phyloP scores from a whole-genome alignment of 1,284 basidiomycete species.

The Boletus semigastroideus region DNA sequence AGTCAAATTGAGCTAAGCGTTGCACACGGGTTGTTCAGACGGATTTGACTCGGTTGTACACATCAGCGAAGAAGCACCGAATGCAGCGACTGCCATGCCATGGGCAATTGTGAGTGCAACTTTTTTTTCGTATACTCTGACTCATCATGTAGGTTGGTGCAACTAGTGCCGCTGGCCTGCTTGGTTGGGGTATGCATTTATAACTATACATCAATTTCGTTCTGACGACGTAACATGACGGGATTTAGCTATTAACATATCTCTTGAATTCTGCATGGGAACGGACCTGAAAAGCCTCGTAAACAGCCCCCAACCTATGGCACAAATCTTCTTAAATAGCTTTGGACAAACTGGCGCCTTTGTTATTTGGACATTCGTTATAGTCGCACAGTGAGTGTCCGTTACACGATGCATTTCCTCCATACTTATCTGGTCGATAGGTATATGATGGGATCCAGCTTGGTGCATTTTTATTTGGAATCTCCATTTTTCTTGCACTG shows the following conservation, averaged over 20 bases:
- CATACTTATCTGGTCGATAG: not conserved
- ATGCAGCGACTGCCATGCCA: constrained; percentile 70
- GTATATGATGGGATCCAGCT: constrained; percentile 57
- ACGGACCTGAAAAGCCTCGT: constrained; percentile 56
- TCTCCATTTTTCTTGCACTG: not conserved
- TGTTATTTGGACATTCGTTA: constrained; percentile 63
- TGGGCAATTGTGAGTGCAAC: constrained; percentile 57
- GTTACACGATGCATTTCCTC: not conserved
- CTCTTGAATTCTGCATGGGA: constrained; percentile 66
- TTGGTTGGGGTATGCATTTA: constrained; percentile 62
- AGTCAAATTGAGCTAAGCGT: not conserved
- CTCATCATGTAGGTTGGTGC: constrained; percentile 40
- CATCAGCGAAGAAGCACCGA: constrained; percentile 75
- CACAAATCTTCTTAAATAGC: constrained; percentile 64
- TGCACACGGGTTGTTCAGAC: constrained; percentile 27
- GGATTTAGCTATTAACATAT: constrained; percentile 52
- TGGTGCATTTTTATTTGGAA: constrained; percentile 40
- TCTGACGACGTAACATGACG: not conserved
- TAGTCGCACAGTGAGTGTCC: constrained; percentile 58
- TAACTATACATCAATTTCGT: not conserved
- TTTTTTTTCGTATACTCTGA: not conserved
- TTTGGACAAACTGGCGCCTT: constrained; percentile 65
- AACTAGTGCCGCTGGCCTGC: constrained; percentile 54
- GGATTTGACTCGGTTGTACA: constrained; percentile 67
- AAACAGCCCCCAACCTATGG: constrained; percentile 72